A percentile compares a stretch with the other conserved stretches of the same genome.
Conservation (phyloP, 2,329 filamentous ascomycete genomes). For the Phaeosphaeriaceae sp. region DNA sequence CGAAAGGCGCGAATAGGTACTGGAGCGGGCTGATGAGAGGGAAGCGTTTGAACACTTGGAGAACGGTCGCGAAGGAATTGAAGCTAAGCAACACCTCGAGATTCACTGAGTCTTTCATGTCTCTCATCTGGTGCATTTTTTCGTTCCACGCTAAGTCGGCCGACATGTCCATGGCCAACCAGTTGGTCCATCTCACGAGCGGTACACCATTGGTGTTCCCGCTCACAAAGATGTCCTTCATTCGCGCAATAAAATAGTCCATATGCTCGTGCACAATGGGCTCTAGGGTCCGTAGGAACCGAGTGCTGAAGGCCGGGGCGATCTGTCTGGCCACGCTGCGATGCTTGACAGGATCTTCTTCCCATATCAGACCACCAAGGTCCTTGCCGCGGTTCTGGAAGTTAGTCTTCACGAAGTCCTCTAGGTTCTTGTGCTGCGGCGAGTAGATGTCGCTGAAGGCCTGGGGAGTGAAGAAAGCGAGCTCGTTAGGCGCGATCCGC, state of each 20-base stretch:
- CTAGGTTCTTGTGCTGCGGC: too few relatives aligned
- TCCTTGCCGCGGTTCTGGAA: too few relatives aligned
- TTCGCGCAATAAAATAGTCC: constrained; percentile 7
- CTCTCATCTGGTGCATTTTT: constrained; percentile 11
- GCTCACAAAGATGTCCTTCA: constrained; percentile 5
- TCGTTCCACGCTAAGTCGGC: constrained; percentile 10
- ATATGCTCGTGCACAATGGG: constrained; percentile 10
- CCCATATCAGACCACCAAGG: too few relatives aligned
- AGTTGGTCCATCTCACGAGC: constrained; percentile 7
- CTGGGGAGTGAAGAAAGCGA: too few relatives aligned
- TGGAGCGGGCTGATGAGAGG: constrained; percentile 11
- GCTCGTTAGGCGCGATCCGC: too few relatives aligned
- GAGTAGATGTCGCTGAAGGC: too few relatives aligned
- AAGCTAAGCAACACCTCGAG: constrained; percentile 8
- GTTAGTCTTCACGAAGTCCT: too few relatives aligned
- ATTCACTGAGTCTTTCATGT: constrained; percentile 8
- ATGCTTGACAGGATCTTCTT: too few relatives aligned
- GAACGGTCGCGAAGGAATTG: constrained; percentile 8
- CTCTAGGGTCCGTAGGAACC: constrained; percentile 4
- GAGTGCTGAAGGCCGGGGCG: constrained; percentile 11
- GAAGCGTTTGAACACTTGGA: constrained; percentile 8
- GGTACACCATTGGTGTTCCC: not conserved
- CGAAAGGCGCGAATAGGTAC: constrained; percentile 10
- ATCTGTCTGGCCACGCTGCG: constrained; percentile 6
- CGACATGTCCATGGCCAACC: constrained; percentile 11